These are phyloP conservation scores for Verticillium klebahnii DNA, from an alignment of 2,329 filamentous ascomycete genomes.

Conservation along the genomic window DNA sequence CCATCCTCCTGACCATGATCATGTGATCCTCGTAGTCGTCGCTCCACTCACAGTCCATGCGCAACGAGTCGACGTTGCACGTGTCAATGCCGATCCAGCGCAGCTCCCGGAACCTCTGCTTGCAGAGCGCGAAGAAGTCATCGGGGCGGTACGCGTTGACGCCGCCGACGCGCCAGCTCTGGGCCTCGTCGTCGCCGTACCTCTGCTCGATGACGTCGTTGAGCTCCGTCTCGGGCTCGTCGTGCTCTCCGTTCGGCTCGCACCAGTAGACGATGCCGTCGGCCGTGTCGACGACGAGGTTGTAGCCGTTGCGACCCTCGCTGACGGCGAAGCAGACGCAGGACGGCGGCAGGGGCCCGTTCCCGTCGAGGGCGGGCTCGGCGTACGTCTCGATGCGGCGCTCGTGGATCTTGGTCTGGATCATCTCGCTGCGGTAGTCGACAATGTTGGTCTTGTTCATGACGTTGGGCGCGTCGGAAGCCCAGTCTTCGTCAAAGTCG, in stretches of 20 bases:
- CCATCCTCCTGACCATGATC: conserved; percentile 6
- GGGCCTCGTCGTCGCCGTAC: conserved; percentile 1
- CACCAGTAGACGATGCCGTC: conserved; percentile 12
- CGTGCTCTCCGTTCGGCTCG: conserved; percentile 5
- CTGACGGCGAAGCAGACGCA: conserved; percentile 9
- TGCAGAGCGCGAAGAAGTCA: conserved; percentile 9
- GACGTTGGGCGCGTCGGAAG: background rate
- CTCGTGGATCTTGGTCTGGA: conserved; percentile 3
- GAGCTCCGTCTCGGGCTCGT: conserved; percentile 3
- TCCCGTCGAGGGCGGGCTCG: background rate
- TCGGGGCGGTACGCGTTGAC: conserved; percentile 8
- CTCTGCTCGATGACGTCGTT: background rate
- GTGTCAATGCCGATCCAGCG: conserved; percentile 6
- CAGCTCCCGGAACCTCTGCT: conserved; percentile 8
- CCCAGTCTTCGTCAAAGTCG: background rate
- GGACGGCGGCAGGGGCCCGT: conserved; percentile 2
- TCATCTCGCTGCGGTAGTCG: conserved; percentile 4
- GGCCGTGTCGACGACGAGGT: conserved; percentile 10
- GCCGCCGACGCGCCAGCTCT: background rate
- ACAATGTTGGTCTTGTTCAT: conserved; percentile 2
- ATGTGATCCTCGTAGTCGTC: conserved; percentile 4
- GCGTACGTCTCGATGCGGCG: background rate
- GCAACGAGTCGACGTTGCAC: too few species aligned
- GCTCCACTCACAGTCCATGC: conserved; percentile 4
- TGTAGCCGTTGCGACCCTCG: conserved; percentile 4